Evolutionary conservation across 257 asterid species (phyloP), one percentile per base, ranked within the genome.

Genomic region (Forsythia suspensa): DNA sequence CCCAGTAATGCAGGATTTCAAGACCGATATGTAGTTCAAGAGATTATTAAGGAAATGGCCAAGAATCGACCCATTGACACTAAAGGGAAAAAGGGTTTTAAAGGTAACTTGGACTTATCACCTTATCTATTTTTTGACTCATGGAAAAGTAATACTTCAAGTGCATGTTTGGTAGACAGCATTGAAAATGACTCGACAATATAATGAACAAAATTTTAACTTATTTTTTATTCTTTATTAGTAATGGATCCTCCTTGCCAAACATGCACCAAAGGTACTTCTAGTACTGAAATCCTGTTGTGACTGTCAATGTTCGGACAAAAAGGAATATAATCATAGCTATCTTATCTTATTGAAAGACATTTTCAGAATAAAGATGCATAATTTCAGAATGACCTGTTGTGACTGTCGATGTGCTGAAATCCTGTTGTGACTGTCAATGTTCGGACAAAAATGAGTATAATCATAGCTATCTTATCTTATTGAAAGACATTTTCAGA

Each of bases 1-100:
- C 99, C 99, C 11, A 88, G 97, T 71, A 95, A 93, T 86, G 98
- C 98, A 39, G 98, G 98, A 78, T 95, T 95, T 89, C 97, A 88
- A 81, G 99, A 96, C 82, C 82, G 97, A 34, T 93, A 96, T 78
- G 97, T 96, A 73, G 99, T 96, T 86, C 98, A 96, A 85, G 98
- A 96, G 91, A 85, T 96, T 46, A 96, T 96, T 72, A 94, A 96
- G 85, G 98, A 94, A 83, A 96, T 96, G 98, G 99, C 99, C 12
- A 96, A 89, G 84, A 94, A 91, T 84, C 89, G 99, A 83, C 97
- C 97, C 9, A 90, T 96, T 84, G 98, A 94, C 86, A 82, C 90
- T 20, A 94, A 96, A 83, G 98, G 98, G 78, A 91, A 87, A 91
- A 93, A 86, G 85, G 96, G 98, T 34, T 96, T 96, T 82, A 94